Base-by-base conservation (phyloP, 83 land plant genomes). In the Thuja plicata region DNA sequence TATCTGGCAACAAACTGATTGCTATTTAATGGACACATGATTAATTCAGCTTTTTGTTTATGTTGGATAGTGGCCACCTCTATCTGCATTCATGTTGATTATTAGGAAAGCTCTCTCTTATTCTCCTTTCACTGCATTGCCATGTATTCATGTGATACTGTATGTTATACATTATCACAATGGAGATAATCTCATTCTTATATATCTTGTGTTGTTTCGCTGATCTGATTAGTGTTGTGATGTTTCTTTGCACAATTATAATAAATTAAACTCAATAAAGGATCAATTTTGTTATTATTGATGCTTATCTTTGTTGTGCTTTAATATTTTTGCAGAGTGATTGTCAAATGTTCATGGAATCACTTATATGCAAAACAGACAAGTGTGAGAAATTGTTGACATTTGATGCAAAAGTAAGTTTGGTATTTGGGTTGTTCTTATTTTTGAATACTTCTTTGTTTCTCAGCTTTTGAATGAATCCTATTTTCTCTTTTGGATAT, bases 341-440 rank as follows among this genome's bases (percentile, higher is more conserved):
- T 77, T 84, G 91, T 30, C 91, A 95, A 57, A 89, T 97, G 83
- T 97, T 97, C 88, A 94, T 97, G 98, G 96, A 93, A 16, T 96
- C 99, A 55, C 91, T 99, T 43, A 97, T 99, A 46, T 99, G 99
- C 93, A 93, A 90, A 87, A 89, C 93, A 83, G 97, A 96, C 87
- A 90, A 95, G 21, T 96, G 96, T 87, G 88, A 90, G 91, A 94
- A 90, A 79, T 90, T 97, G 62, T 89, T 99, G 21, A 93, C 96
- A 12, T 96, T 94, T 92, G 95, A 92, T 88, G 89, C 89, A 41
- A 93, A 95, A 96, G 97, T 94, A 88, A 24, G 73, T 45, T 57
- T 34, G 13, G 27, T 54, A 27, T 43, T 37, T 86, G 70, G 37
- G 27, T 60, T 15, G 0, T 35, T 62, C 38, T 57, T 19, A 2